phyloP scores from a whole-genome alignment of 768 basidiomycete genomes.

The Hortiboletus campestris region DNA sequence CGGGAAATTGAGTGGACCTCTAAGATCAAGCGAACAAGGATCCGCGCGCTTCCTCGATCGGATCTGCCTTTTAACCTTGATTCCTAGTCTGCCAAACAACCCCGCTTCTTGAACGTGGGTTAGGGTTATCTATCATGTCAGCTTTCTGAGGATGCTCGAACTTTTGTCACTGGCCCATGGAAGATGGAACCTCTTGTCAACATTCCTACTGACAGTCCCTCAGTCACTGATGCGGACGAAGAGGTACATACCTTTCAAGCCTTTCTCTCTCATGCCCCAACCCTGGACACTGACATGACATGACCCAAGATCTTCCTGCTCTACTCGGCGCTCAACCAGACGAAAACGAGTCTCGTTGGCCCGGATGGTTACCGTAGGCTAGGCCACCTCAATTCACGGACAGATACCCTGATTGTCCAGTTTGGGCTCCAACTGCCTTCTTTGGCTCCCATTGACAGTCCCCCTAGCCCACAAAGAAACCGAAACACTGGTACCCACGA shows the following conservation, averaged over 20 bases:
- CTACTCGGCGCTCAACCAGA: constrained; percentile 34
- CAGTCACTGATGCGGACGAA: constrained; percentile 66
- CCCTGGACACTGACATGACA: constrained; percentile 2
- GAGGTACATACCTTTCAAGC: constrained; percentile 45
- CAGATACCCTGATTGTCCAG: constrained; percentile 53
- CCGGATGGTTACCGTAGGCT: constrained; percentile 49
- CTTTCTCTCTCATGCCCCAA: background rate
- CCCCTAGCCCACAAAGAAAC: constrained; percentile 1
- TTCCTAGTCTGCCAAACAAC: background rate
- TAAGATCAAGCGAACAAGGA: too few relatives aligned
- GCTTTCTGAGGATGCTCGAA: background rate
- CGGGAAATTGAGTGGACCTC: background rate
- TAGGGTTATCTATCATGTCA: background rate
- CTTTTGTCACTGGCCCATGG: background rate
- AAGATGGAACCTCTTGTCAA: constrained; percentile 27
- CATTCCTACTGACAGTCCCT: constrained; percentile 40
- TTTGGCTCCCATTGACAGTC: too few relatives aligned
- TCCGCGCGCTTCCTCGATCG: too few relatives aligned
- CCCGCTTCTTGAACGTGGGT: background rate
- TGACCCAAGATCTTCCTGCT: constrained; percentile 38
- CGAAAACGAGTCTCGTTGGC: constrained; percentile 26
- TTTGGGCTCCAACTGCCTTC: constrained; percentile 44
- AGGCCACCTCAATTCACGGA: constrained; percentile 61
- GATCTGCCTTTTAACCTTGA: too few relatives aligned
- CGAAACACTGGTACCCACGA: constrained; percentile 1